Conservation (phyloP, 2,329 filamentous ascomycete species). For the Setomelanomma holmii region DNA sequence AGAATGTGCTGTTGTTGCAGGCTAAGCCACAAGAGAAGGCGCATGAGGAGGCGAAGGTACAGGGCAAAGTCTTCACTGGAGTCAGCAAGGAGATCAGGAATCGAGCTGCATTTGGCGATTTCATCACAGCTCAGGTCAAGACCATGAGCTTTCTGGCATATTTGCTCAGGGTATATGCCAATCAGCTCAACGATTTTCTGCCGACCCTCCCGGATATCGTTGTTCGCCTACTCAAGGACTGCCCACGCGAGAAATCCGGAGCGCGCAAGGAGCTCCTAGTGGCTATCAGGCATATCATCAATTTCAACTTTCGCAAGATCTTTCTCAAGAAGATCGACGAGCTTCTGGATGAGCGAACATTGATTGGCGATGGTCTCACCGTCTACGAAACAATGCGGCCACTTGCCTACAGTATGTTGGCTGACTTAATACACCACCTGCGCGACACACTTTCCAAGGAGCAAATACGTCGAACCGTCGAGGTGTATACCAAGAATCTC, state of each 20-base stretch:
- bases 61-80: constrained; percentile 85
- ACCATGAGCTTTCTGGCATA: constrained; percentile 99
- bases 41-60: constrained; percentile 81
- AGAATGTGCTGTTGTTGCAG: constrained; percentile 84
- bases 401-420: constrained; percentile 96
- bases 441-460: constrained; percentile 85
- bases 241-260: constrained; percentile 90
- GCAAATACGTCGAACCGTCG: constrained; percentile 93
- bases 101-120: constrained; percentile 91
- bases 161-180: constrained; percentile 83
- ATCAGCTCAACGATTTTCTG: constrained; percentile 86
- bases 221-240: constrained; percentile 89
- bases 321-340: constrained; percentile 95
- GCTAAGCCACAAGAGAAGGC: constrained; percentile 93
- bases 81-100: constrained; percentile 95
- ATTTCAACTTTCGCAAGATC: constrained; percentile 96
- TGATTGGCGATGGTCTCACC: constrained; percentile 94
- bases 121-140: constrained; percentile 97
- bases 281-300: constrained; percentile 97
- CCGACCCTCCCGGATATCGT: constrained; percentile 86
- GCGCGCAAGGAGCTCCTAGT: constrained; percentile 94
- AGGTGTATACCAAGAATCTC: constrained; percentile 95
- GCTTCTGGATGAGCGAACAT: constrained; percentile 87
- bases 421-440: constrained; percentile 96
- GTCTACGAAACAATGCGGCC: constrained; percentile 97